Evolutionary conservation across 2,329 filamentous ascomycete species (phyloP).

Genomic region (Ophiosphaerella narmari): DNA sequence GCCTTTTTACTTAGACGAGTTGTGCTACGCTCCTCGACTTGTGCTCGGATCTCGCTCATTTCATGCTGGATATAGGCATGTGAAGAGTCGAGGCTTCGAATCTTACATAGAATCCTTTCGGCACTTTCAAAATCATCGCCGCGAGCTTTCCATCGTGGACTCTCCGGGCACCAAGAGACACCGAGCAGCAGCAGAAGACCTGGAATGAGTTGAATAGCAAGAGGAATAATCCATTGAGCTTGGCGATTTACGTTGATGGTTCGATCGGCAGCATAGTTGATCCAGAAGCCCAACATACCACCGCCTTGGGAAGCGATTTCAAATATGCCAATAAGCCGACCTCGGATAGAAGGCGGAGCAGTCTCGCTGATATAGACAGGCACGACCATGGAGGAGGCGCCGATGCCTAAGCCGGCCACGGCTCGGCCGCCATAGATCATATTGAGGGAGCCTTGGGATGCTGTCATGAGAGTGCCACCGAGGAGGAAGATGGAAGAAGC

Average conservation of each 20-base stretch:
- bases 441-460: conserved; percentile 40
- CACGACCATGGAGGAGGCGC: conserved; percentile 43
- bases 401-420: conserved; percentile 47
- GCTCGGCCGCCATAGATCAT: conserved; percentile 46
- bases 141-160: conserved; percentile 35
- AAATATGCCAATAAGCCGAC: conserved; percentile 68
- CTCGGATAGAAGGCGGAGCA: conserved; percentile 66
- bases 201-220: conserved; percentile 53
- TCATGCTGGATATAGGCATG: conserved; percentile 55
- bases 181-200: conserved; percentile 44
- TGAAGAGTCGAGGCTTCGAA: conserved; percentile 52
- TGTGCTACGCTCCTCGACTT: conserved; percentile 39
- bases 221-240: conserved; percentile 67
- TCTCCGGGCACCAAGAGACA: conserved; percentile 46
- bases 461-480: conserved; percentile 48
- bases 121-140: conserved; percentile 47
- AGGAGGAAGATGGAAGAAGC: conserved; percentile 52
- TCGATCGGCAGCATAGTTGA: conserved; percentile 48
- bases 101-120: conserved; percentile 46
- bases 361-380: conserved; percentile 48
- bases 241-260: conserved; percentile 51
- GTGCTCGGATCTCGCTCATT: conserved; percentile 52
- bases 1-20: conserved; percentile 34
- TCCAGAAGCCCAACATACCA: conserved; percentile 54
- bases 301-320: conserved; percentile 69